Base-by-base conservation (phyloP, 1,284 basidiomycete species). In the Trichosporon sp. region DNA sequence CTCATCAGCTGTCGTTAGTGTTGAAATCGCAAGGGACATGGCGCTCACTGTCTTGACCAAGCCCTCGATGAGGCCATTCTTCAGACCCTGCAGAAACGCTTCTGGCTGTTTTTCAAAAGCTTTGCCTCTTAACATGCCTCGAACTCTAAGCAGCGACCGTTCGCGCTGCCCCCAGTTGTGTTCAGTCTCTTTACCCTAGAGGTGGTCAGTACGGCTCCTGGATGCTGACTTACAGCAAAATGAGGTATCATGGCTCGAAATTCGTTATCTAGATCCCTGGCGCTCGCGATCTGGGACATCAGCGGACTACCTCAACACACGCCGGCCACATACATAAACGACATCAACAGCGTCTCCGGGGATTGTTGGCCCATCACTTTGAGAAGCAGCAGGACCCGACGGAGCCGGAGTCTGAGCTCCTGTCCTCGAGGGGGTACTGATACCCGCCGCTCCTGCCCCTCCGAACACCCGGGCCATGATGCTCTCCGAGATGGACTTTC, bases 121-220 rank as follows among this genome's bases (percentile, higher is more conserved):
- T 56, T 89, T 88, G 29, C 90, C 92, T 69, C 88, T 90, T 66
- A 99, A 80, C 91, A 99, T 94, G 6, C 95, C 95, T 57, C 96
- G 86, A 10, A 99, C 87, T 16, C 87, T 85, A 56, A 87, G 83
- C 64, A 97, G 84, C 13, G 89, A 84, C 66, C 85, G 86, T 69
- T 99, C 95, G 67, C 95, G 86, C 25, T 84, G 82, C 46, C 86
- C 84, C 95, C 95, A 99, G 74, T 99, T 99, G 71, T 95, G 91
- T 75, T 99, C 95, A 0, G 91, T 92, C 81, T 99, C 96, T 80
- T 88, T 96, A 16, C 93, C 94, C 87, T 93, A 68, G 54, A 62
- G 68, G n/a, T 32, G 31, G 58, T 59, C 21, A 56, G 58, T 40
- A 37, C 40, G 36, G 64, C 37, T 63, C 61, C 25, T 25, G 58